Conservation (phyloP, 352 stramenopile genomes). For the Globisporangium spiculum region DNA sequence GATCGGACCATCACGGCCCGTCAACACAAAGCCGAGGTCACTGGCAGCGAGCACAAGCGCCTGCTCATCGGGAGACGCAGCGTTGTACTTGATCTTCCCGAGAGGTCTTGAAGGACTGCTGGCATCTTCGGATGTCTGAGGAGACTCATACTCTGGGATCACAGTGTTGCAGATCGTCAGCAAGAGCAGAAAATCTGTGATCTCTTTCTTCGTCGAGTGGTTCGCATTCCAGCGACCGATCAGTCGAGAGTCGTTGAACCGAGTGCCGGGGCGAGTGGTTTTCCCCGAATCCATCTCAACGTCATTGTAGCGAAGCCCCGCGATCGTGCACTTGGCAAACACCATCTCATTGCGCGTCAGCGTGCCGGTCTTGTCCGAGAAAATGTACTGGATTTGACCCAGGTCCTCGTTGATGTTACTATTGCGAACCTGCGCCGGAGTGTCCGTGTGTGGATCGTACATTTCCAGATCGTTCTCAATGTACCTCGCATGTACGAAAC, state of each 20-base stretch:
- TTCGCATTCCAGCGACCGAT: constrained; percentile 71
- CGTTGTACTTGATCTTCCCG: constrained; percentile 74
- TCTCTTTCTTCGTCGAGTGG: constrained; percentile 82
- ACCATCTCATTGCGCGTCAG: constrained; percentile 89
- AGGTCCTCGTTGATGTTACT: constrained; percentile 90
- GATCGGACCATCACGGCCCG: constrained; percentile 57
- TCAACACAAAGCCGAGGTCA: constrained; percentile 73
- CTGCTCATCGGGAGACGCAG: constrained; percentile 82
- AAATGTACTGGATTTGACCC: constrained; percentile 89
- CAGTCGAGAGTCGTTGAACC: constrained; percentile 78
- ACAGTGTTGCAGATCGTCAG: constrained; percentile 88
- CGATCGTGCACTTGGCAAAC: constrained; percentile 92
- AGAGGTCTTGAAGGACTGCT: neutral
- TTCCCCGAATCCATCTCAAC: constrained; percentile 56
- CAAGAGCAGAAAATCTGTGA: constrained; percentile 81
- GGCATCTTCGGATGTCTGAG: constrained; percentile 21
- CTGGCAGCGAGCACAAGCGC: constrained; percentile 71
- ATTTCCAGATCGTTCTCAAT: constrained; percentile 85
- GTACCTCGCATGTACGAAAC: constrained; percentile 81
- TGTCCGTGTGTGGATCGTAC: constrained; percentile 69
- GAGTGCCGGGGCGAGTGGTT: constrained; percentile 49
- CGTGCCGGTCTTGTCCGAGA: constrained; percentile 88
- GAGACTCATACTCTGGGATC: constrained; percentile 68
- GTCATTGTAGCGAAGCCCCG: constrained; percentile 89
- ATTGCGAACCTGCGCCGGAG: constrained; percentile 81